Conservation (phyloP, 306 rosid species). For the Sphenostylis stenocarpa region DNA sequence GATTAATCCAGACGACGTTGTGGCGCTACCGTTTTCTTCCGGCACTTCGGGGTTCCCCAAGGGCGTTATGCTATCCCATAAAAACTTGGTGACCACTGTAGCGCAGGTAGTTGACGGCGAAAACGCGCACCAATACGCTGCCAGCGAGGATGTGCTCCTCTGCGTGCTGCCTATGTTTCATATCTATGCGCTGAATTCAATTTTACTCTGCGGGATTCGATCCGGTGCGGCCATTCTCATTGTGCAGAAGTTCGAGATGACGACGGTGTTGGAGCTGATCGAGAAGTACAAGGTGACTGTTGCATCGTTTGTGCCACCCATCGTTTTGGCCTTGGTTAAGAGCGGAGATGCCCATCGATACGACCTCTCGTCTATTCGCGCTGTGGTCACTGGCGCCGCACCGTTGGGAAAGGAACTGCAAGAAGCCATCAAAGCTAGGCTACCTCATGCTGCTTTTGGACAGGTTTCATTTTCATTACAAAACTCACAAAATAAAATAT, state of each 20-base stretch:
- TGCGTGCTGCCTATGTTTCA: conserved; percentile 86
- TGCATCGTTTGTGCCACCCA: conserved; percentile 80
- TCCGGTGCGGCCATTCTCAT: conserved; percentile 69
- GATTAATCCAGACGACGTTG: conserved; percentile 63
- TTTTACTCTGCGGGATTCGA: conserved; percentile 63
- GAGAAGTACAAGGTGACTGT: conserved; percentile 58
- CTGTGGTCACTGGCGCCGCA: conserved; percentile 73
- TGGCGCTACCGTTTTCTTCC: conserved; percentile 78
- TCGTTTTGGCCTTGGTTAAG: conserved; percentile 64
- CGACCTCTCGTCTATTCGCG: conserved; percentile 71
- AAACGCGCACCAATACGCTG: conserved; percentile 59
- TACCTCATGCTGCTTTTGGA: conserved; percentile 64
- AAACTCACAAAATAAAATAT: no score
- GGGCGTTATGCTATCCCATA: conserved; percentile 81
- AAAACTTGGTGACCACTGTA: conserved; percentile 61
- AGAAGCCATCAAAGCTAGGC: conserved; percentile 54
- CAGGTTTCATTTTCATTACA: conserved; percentile 44
- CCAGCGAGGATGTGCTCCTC: conserved; percentile 60
- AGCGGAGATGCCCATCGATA: conserved; percentile 39
- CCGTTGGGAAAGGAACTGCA: conserved; percentile 75
- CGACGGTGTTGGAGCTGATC: conserved; percentile 42
- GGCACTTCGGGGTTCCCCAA: conserved; percentile 79
- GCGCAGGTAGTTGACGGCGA: conserved; percentile 80
- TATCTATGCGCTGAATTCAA: conserved; percentile 70
- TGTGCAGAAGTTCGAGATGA: conserved; percentile 62